Evolutionary conservation across 306 rosid species (phyloP).

Genomic region (Prunus mongolica): DNA sequence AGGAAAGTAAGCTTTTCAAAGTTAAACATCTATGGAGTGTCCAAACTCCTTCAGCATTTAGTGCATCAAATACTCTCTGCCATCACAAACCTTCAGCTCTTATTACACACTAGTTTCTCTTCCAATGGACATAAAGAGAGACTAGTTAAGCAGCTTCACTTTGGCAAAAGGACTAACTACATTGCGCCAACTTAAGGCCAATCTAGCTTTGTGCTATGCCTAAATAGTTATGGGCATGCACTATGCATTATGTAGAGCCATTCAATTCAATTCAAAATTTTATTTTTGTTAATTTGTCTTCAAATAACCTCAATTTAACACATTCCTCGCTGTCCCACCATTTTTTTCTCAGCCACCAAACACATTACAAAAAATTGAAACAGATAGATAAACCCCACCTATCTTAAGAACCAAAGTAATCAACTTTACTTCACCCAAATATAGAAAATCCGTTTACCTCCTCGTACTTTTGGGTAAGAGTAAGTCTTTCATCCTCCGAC

Average conservation of each 20-base stretch:
- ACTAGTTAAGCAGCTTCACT: neutral
- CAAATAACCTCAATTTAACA: neutral
- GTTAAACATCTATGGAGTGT: neutral
- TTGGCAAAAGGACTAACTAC: neutral
- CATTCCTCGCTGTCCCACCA: neutral
- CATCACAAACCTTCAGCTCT: neutral
- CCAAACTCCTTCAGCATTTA: neutral
- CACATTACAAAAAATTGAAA: neutral
- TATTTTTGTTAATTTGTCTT: neutral
- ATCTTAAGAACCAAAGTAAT: neutral
- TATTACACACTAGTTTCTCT: neutral
- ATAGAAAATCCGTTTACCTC: conserved; percentile 39
- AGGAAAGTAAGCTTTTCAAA: neutral
- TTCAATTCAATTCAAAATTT: neutral
- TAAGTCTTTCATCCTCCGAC: conserved; percentile 70
- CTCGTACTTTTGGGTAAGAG: conserved; percentile 76
- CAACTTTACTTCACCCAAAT: neutral
- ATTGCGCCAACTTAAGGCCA: neutral
- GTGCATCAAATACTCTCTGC: neutral
- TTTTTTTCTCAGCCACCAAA: neutral
- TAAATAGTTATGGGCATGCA: neutral
- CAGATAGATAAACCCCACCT: neutral
- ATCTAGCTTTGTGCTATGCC: neutral
- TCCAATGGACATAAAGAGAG: neutral
- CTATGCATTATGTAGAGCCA: neutral